Conservation (phyloP, 73 alveolate genomes). For the Stentor coeruleus region DNA sequence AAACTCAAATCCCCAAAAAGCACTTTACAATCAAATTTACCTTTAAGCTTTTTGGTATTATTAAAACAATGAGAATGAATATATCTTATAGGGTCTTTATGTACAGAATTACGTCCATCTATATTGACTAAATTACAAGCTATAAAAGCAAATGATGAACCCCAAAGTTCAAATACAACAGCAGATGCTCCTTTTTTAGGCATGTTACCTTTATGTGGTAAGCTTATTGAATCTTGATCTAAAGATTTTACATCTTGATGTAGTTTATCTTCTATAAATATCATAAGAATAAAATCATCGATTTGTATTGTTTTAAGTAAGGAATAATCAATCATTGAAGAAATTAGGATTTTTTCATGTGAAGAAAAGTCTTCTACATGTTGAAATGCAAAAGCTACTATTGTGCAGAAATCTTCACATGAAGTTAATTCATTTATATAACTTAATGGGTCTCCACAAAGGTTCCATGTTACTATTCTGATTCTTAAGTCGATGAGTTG, state of each 20-base stretch:
- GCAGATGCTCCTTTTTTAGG: constrained; percentile 92
- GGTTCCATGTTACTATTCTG: background rate
- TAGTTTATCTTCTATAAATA: background rate
- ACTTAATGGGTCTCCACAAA: too few species aligned
- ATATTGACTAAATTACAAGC: constrained; percentile 83
- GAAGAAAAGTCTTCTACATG: constrained; percentile 46
- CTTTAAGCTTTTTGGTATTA: constrained; percentile 38
- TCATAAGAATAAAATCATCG: background rate
- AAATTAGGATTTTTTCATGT: background rate
- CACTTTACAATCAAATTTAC: constrained; percentile 55
- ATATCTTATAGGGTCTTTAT: constrained; percentile 42
- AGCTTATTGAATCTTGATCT: constrained; percentile 53
- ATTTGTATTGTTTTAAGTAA: background rate
- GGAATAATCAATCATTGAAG: background rate
- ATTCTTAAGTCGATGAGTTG: background rate
- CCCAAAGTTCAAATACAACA: constrained; percentile 64
- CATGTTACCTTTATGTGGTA: constrained; percentile 81
- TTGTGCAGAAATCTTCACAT: constrained; percentile 58
- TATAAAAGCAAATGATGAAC: constrained; percentile 57
- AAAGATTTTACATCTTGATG: background rate
- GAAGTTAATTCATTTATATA: constrained; percentile 22
- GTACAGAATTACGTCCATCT: constrained; percentile 38
- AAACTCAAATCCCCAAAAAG: constrained; percentile 85
- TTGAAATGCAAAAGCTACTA: constrained; percentile 62
- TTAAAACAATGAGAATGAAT: constrained; percentile 52